phyloP scores from a whole-genome alignment of 139 green algal species.

The Chlorella sorokiniana region DNA sequence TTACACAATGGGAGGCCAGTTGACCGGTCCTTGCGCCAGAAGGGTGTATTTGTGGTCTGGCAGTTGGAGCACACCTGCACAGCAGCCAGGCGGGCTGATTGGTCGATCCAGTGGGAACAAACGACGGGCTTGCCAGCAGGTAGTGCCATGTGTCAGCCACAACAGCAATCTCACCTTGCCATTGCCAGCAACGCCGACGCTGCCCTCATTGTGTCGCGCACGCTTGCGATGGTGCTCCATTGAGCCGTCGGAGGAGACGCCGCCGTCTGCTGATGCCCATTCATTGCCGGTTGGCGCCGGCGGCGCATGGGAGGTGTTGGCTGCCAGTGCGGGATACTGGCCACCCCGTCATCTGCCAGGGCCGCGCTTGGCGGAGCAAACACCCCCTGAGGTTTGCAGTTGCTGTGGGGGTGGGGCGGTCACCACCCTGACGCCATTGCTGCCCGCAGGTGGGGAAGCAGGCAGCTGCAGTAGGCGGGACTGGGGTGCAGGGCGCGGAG shows the following conservation, averaged over 20 bases:
- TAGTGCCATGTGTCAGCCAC: neutral
- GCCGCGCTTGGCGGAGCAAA: neutral
- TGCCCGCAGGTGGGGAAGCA: too few species aligned
- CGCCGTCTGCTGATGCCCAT: neutral
- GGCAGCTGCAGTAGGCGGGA: too few species aligned
- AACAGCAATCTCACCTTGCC: neutral
- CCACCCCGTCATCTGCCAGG: neutral
- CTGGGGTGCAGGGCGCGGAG: neutral
- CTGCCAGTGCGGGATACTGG: too few species aligned
- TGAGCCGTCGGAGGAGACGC: neutral
- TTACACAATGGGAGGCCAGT: constrained; percentile 91
- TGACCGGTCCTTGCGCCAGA: constrained; percentile 94
- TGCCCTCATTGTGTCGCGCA: neutral
- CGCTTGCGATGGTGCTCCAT: constrained; percentile 23
- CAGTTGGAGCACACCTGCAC: constrained; percentile 92
- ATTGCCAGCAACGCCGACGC: neutral
- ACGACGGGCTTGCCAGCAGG: neutral
- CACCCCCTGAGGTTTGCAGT: too few species aligned
- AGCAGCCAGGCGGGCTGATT: neutral
- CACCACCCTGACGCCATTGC: neutral
- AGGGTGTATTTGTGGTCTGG: constrained; percentile 83
- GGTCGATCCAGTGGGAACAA: neutral
- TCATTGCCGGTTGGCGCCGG: neutral
- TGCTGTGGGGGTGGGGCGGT: neutral
- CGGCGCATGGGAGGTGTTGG: neutral